Evolutionary conservation across 495 filamentous ascomycete genomes (phyloP).

Genomic region (Lentithecium fluviatile): DNA sequence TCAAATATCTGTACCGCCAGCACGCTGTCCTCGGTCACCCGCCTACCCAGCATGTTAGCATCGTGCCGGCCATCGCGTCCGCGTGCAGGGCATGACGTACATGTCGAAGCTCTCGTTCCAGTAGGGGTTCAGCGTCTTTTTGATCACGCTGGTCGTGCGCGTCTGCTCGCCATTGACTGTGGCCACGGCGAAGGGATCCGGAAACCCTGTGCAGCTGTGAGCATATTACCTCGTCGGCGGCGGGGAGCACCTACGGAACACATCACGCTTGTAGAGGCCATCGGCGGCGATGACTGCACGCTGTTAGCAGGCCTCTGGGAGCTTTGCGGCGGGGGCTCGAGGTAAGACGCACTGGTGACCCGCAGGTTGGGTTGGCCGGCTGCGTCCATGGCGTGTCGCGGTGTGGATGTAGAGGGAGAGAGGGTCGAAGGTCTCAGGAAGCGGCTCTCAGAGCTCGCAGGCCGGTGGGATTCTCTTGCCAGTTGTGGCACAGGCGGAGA

Average conservation of each 20-base stretch:
- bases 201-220: constrained; percentile 66
- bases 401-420: background rate
- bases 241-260: constrained; percentile 73
- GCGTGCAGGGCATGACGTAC: constrained; percentile 54
- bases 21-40: constrained; percentile 89
- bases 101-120: constrained; percentile 99
- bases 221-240: constrained; percentile 33
- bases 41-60: constrained; percentile 50
- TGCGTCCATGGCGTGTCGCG: constrained; percentile 38
- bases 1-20: constrained; percentile 98
- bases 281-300: constrained; percentile 90
- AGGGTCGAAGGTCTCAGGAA: background rate
- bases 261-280: constrained; percentile 97
- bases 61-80: background rate
- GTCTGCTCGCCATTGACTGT: constrained; percentile 97
- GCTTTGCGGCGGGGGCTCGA: constrained; percentile 5
- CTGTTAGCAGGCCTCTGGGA: constrained; percentile 41
- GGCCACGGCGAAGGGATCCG: constrained; percentile 96
- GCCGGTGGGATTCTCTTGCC: background rate
- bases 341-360: constrained; percentile 57
- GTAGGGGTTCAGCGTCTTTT: constrained; percentile 95
- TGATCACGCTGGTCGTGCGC: constrained; percentile 90
- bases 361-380: constrained; percentile 58
- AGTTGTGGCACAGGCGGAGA: constrained; percentile 1
- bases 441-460: constrained; percentile 12